These are phyloP conservation scores for Suzukiozyma palmioleophila DNA, from an alignment of 1,139 yeast species.

Conservation along the genomic window DNA sequence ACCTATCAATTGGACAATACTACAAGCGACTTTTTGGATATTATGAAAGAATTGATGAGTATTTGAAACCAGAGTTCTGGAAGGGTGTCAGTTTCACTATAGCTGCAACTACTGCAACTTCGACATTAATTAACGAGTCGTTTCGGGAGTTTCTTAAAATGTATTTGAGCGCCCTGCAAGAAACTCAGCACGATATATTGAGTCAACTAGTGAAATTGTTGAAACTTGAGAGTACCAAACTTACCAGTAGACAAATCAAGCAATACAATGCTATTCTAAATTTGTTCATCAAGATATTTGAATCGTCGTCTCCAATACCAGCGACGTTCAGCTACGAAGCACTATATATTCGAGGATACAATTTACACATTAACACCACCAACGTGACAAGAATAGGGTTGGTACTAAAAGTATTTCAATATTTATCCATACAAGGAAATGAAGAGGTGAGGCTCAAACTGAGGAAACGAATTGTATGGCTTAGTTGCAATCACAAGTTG, in stretches of 20 bases:
- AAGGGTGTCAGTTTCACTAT: constrained; percentile 53
- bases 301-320: constrained; percentile 15
- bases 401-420: constrained; percentile 34
- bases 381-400: constrained; percentile 28
- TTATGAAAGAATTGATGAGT: constrained; percentile 9
- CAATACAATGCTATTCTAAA: constrained; percentile 21
- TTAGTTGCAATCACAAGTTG: constrained; percentile 28
- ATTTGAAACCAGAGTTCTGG: constrained; percentile 40
- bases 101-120: constrained; percentile 59
- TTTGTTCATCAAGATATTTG: constrained; percentile 36
- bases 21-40: constrained; percentile 22
- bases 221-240: constrained; percentile 8
- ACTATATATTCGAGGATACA: constrained; percentile 50
- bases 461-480: constrained; percentile 23
- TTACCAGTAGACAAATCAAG: constrained; percentile 17
- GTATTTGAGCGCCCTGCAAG: constrained; percentile 16
- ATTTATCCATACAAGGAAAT: constrained; percentile 15
- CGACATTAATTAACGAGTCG: constrained; percentile 41
- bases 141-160: constrained; percentile 38
- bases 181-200: constrained; percentile 9
- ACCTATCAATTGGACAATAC: constrained; percentile 13
- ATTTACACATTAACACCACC: constrained; percentile 48
- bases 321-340: constrained; percentile 5
- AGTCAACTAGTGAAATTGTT: constrained; percentile 13
- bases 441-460: constrained; percentile 12